These are phyloP conservation scores for Ophiostoma piceae DNA, from an alignment of 2,329 filamentous ascomycete genomes.

Conservation along the genomic window DNA sequence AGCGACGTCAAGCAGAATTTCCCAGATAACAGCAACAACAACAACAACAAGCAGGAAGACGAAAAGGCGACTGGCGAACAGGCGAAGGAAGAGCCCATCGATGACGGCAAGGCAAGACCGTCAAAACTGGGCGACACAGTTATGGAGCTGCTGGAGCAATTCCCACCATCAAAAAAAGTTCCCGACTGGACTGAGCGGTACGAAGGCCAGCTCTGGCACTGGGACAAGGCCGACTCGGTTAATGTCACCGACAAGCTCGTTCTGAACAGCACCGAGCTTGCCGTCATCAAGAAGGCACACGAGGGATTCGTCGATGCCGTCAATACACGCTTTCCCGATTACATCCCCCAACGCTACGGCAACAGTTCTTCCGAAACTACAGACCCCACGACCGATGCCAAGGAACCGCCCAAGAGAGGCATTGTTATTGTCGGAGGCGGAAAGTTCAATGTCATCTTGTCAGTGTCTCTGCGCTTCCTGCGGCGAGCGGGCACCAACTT, in stretches of 20 bases:
- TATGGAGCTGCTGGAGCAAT: constrained; percentile 18
- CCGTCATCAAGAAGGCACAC: constrained; percentile 22
- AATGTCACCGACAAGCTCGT: constrained; percentile 18
- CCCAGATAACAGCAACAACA: neutral
- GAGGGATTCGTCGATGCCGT: constrained; percentile 14
- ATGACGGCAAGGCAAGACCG: neutral
- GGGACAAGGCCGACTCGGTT: constrained; percentile 16
- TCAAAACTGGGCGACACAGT: constrained; percentile 12
- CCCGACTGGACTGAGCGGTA: constrained; percentile 20
- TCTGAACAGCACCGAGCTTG: constrained; percentile 15
- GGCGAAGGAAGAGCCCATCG: neutral
- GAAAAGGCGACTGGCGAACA: no score
- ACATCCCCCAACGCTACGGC: neutral
- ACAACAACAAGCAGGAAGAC: neutral
- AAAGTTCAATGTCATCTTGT: constrained; percentile 45
- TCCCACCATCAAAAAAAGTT: constrained; percentile 12
- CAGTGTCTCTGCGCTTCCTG: constrained; percentile 48
- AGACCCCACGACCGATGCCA: neutral
- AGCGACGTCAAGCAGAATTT: neutral
- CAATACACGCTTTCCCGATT: constrained; percentile 16
- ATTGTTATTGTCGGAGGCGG: constrained; percentile 48
- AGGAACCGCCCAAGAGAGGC: constrained; percentile 35
- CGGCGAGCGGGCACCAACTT: constrained; percentile 46
- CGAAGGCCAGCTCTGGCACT: constrained; percentile 20
- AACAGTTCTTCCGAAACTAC: neutral